Conservation (phyloP, 306 rosid species). For the Ammopiptanthus mongolicus region DNA sequence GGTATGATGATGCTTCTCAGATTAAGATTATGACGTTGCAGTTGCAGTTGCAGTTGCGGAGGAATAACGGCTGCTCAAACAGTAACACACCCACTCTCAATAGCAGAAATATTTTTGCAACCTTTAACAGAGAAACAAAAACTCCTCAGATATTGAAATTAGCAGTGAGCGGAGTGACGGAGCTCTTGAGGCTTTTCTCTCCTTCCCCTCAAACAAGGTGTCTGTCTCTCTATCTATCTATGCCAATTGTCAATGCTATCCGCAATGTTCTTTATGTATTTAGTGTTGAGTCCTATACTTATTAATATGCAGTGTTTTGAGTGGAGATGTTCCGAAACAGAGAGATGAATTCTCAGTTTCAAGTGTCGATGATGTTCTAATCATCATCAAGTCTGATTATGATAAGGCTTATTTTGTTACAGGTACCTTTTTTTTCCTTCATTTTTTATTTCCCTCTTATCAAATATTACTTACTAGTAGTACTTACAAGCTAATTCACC, state of each 20-base stretch:
- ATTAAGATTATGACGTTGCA: not conserved
- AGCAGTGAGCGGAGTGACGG: constrained; percentile 65
- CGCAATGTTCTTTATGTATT: not conserved
- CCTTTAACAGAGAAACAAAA: constrained; percentile 28
- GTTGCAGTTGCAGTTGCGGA: constrained; percentile 12
- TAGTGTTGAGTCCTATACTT: not conserved
- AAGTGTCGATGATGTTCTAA: constrained; percentile 60
- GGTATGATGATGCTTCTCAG: not conserved
- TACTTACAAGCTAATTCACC: not conserved
- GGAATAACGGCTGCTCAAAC: constrained; percentile 18
- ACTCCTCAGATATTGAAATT: constrained; percentile 56
- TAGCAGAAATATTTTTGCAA: constrained; percentile 8
- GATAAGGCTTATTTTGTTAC: constrained; percentile 74
- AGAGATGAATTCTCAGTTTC: constrained; percentile 38
- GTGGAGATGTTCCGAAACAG: constrained; percentile 21
- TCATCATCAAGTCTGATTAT: constrained; percentile 49
- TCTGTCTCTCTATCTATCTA: not conserved
- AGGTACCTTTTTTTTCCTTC: constrained; percentile 33
- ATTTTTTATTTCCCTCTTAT: not conserved
- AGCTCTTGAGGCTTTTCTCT: constrained; percentile 66
- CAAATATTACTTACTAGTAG: not conserved
- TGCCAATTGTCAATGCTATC: not conserved
- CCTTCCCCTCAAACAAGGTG: constrained; percentile 39
- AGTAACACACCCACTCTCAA: not conserved
- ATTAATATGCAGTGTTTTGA: constrained; percentile 16